A percentile compares a stretch with the other conserved stretches of the same genome.
phyloP scores from a whole-genome alignment of 1,139 yeast species.

The Zygosaccharomyces pseudobailii region DNA sequence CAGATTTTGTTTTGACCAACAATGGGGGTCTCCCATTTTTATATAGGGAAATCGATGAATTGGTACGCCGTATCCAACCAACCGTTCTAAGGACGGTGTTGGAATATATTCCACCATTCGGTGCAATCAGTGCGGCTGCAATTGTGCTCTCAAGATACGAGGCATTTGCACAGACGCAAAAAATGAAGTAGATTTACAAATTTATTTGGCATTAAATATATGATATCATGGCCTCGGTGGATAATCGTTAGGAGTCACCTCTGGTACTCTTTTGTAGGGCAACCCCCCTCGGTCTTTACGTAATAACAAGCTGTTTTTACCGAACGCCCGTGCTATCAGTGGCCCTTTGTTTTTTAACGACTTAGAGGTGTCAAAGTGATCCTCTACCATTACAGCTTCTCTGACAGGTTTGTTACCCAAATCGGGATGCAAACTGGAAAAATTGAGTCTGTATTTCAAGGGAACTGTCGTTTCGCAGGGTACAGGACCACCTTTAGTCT shows the following conservation, averaged over 20 bases:
- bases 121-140: constrained; percentile 49
- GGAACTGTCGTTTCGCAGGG: constrained; percentile 25
- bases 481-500: constrained; percentile 30
- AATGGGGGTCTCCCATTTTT: constrained; percentile 49
- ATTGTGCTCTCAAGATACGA: constrained; percentile 22
- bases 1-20: constrained; percentile 70
- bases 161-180: constrained; percentile 9
- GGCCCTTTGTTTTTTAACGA: constrained; percentile 18
- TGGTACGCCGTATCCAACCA: constrained; percentile 48
- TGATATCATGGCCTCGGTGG: constrained; percentile 22
- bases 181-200: constrained; percentile 9
- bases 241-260: constrained; percentile 28
- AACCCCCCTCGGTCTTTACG: constrained; percentile 35
- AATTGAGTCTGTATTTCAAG: constrained; percentile 22
- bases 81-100: constrained; percentile 36
- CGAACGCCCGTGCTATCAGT: constrained; percentile 32
- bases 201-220: constrained; percentile 2
- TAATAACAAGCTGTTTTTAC: constrained; percentile 29
- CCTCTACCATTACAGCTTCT: constrained; percentile 29
- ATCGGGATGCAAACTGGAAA: constrained; percentile 25
- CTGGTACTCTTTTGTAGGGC: constrained; percentile 33
- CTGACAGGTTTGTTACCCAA: constrained; percentile 24
- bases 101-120: constrained; percentile 55
- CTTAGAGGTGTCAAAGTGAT: constrained; percentile 12
- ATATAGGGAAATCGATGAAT: constrained; percentile 42